Base-by-base conservation (phyloP, 2,329 filamentous ascomycete genomes). In the Calonectria crousiana region DNA sequence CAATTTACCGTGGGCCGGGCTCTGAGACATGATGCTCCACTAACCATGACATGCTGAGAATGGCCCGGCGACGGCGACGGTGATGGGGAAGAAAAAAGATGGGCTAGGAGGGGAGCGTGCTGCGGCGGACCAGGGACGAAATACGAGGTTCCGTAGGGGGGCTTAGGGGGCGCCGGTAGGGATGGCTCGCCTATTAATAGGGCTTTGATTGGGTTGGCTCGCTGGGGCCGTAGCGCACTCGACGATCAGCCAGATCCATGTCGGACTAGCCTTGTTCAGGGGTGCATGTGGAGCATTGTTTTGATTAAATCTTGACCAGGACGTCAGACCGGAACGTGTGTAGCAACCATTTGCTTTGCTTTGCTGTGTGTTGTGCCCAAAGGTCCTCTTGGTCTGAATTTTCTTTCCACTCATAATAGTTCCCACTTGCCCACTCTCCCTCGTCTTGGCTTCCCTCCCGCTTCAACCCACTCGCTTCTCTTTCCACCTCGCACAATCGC, bases 221-320 rank as follows among this genome's bases (percentile, higher is more conserved):
- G 32, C 56, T 62, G 56, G 56, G 56, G 51, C 51, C 56, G 56
- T 62, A 62, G 56, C 56, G 56, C 36, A 11, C 20, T 49, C 41
- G 51, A n/a, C 66, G 49, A 38, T 26, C 47, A 56, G 28, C 23
- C 51, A 30, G 36, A 69, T 58, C 36, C 67, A 30, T 36, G 67
- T 51, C 23, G 1, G 56, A 53, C 67, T 70, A 70, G 60, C n/a
- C 67, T 60, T 32, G 49, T 56, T 44, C 34, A 56, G 47, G 67
- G 56, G 44, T 34, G 10, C 16, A 3, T 58, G 67, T 52, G 67
- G 67, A 49, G 41, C 60, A 51, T 44, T 70, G 67, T 70, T 70
- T 70, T 70, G 67, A 70, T 64, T 70, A 52, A 64, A 70, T 16
- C 44, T 70, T 38, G 47, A 53, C 53, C 56, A 52, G 67, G 67